Percentiles rank a stretch among this genome's conserved stretches.
Conservation (phyloP, 352 stramenopile genomes). For the Pythium vanterpoolii region DNA sequence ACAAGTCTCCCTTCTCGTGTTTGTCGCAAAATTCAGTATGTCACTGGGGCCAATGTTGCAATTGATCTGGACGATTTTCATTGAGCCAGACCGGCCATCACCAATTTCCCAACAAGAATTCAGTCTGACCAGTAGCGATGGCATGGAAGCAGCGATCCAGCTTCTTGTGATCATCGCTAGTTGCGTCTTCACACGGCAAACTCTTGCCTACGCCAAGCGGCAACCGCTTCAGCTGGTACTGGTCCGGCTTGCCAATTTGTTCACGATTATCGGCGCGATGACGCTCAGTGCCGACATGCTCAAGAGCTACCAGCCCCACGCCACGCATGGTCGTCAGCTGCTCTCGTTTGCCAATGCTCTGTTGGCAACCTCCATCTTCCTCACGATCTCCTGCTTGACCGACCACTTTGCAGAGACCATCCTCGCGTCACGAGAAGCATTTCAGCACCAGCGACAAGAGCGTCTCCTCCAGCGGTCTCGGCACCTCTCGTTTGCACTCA, state of each 20-base stretch:
- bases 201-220: slow-evolving; percentile 7
- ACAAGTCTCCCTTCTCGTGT: slow-evolving; percentile 26
- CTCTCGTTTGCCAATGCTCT: slow-evolving; percentile 29
- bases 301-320: slow-evolving; percentile 12
- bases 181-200: slow-evolving; percentile 24
- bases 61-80: slow-evolving; percentile 13
- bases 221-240: slow-evolving; percentile 28
- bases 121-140: slow-evolving; percentile 2
- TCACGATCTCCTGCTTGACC: slow-evolving; percentile 29
- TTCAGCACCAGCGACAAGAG: slow-evolving; percentile 6
- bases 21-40: slow-evolving; percentile 12
- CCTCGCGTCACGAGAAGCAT: slow-evolving; percentile 9
- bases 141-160: slow-evolving; percentile 15
- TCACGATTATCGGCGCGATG: slow-evolving; percentile 16
- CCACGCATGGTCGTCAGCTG: slow-evolving; percentile 15
- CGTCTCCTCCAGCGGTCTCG: slow-evolving; percentile 2
- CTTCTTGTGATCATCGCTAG: slow-evolving; percentile 11
- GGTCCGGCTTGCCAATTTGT: slow-evolving; percentile 9
- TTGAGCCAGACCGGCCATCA: slow-evolving; percentile 5
- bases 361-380: slow-evolving; percentile 27
- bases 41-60: slow-evolving; percentile 13
- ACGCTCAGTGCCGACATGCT: slow-evolving; percentile 22
- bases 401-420: slow-evolving; percentile 29
- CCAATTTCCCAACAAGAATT: background rate
- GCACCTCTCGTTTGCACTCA: slow-evolving; percentile 11